Evolutionary conservation across 2,329 filamentous ascomycete species (phyloP), one percentile per base, ranked within the genome.

Genomic region (Venturia effusa): DNA sequence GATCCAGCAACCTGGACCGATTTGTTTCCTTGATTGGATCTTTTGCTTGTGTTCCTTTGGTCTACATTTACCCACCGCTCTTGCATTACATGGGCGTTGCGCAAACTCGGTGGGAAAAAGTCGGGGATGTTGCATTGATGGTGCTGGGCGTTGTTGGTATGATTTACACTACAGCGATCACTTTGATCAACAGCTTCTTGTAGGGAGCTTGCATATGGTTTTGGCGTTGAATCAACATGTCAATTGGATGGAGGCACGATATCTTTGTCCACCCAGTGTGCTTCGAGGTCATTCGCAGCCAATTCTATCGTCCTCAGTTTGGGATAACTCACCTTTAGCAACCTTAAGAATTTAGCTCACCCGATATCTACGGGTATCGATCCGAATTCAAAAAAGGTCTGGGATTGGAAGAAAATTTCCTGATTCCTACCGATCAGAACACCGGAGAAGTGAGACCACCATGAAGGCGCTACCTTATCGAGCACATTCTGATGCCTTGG

Each of bases 61-160:
- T 91, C 13, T 91, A 90, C 74, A 88, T 91, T 65, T 91, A 90
- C 70, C 88, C 89, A 54, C 82, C 88, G 0, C 86, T 81, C 66
- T 71, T 92, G 70, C 88, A 92, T 72, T 88, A 84, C 74, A 84
- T 81, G 69, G 88, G 85, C 4, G 79, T 87, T 3, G 88, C 88
- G 7, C 77, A 80, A 60, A 82, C 79, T n/a, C 74, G 72, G 39
- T 76, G 74, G 71, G 81, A 77, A 34, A 89, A 85, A 75, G 71
- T 74, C 2, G 78, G 83, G 4, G 88, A 92, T 70, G 66, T 88
- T 4, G 70, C 76, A 1, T 79, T 91, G 71, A 86, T 90, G 75
- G 72, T 79, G 0, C 68, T 90, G 22, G 88, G 88, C 0, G 62
- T 82, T 15, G 75, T 84, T 10, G 86, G 86, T 15, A 90, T 90